These are phyloP conservation scores for Penicillium tannophilum DNA, from an alignment of 495 filamentous ascomycete species.

Conservation along the genomic window DNA sequence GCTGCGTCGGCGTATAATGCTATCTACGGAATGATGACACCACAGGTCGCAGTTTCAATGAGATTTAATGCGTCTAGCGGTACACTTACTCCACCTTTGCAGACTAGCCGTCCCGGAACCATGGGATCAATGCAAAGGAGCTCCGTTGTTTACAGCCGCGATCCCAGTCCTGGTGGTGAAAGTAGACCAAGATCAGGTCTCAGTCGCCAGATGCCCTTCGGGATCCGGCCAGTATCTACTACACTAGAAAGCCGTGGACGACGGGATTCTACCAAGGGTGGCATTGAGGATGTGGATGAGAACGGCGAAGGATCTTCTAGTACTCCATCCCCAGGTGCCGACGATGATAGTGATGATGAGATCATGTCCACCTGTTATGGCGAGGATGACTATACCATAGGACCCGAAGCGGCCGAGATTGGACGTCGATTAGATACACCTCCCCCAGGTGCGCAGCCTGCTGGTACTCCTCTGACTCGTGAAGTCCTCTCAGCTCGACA, in stretches of 20 bases:
- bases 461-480: constrained; percentile 19
- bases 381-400: constrained; percentile 46
- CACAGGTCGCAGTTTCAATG: constrained; percentile 32
- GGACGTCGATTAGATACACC: constrained; percentile 28
- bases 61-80: constrained; percentile 48
- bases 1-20: constrained; percentile 42
- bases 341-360: constrained; percentile 51
- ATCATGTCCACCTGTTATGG: constrained; percentile 46
- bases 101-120: constrained; percentile 47
- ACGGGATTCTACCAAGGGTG: constrained; percentile 33
- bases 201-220: constrained; percentile 41
- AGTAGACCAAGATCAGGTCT: constrained; percentile 39
- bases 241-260: constrained; percentile 38
- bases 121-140: constrained; percentile 45
- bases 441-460: constrained; percentile 15
- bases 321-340: constrained; percentile 30
- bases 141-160: constrained; percentile 51
- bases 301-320: constrained; percentile 12
- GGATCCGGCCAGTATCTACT: constrained; percentile 42
- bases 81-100: constrained; percentile 43
- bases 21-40: constrained; percentile 45
- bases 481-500: constrained; percentile 28
- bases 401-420: constrained; percentile 37
- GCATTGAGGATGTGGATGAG: constrained; percentile 34
- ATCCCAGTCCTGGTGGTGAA: constrained; percentile 41